Conservation (phyloP, 306 rosid species). For the Pyrus pyrifolia region DNA sequence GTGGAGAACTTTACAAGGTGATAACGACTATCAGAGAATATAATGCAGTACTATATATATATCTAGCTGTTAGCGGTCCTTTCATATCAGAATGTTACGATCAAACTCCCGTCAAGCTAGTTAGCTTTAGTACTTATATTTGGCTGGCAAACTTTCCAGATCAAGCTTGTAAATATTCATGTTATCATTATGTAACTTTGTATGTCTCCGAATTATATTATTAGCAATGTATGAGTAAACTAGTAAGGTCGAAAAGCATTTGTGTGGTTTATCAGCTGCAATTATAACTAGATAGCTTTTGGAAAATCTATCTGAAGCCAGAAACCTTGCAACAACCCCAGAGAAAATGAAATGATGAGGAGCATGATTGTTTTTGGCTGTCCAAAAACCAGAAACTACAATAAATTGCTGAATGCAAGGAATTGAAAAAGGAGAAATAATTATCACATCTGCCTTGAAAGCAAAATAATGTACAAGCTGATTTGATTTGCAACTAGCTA, state of each 20-base stretch:
- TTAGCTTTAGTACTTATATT: background rate
- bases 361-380: constrained; percentile 6
- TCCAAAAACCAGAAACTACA: background rate
- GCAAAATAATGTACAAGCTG: background rate
- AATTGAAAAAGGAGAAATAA: background rate
- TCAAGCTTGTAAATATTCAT: background rate
- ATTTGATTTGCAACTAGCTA: background rate
- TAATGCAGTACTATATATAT: background rate
- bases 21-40: constrained; percentile 17
- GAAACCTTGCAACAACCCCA: background rate
- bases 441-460: background rate
- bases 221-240: too few species aligned
- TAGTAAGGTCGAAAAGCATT: too few species aligned
- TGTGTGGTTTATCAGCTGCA: too few species aligned
- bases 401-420: constrained; percentile 9
- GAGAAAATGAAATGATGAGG: background rate
- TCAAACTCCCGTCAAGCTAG: background rate
- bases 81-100: background rate
- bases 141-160: background rate
- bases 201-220: too few species aligned
- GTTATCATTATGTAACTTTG: too few species aligned
- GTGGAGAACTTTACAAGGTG: constrained; percentile 26
- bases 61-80: background rate
- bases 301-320: background rate
- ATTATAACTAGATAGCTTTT: too few species aligned